Conservation (phyloP, 768 basidiomycete genomes). For the Leccinum incarnatum region DNA sequence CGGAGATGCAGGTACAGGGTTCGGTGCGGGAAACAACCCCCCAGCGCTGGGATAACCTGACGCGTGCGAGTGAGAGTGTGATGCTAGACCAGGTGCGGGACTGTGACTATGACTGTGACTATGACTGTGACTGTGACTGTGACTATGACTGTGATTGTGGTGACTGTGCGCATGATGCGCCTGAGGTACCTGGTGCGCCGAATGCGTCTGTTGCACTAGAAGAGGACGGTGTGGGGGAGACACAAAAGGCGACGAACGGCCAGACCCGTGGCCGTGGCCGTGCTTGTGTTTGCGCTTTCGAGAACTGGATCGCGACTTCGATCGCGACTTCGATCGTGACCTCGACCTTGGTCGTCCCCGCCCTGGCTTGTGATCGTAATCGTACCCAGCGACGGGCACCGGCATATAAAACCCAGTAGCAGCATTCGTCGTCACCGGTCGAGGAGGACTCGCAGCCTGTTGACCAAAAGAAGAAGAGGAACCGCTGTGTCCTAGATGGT, state of each 20-base stretch:
- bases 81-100: background rate
- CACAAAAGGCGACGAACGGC: slow-evolving; percentile 5
- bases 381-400: background rate
- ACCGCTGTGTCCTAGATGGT: background rate
- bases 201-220: background rate
- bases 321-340: background rate
- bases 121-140: background rate
- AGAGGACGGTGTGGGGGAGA: background rate
- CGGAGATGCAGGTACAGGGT: background rate
- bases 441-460: background rate
- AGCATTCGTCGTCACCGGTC: background rate
- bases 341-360: background rate
- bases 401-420: background rate
- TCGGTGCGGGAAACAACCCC: background rate
- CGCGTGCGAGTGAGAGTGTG: background rate
- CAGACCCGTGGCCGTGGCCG: slow-evolving; percentile 6
- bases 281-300: background rate
- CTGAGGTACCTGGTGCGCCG: background rate
- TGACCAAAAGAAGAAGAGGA: background rate
- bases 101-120: background rate
- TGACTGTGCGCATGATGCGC: background rate
- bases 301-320: background rate
- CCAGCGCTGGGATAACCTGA: background rate
- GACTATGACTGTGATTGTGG: background rate
- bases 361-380: background rate